A percentile compares a stretch with the other conserved stretches of the same genome.
Conservation (phyloP, 2,329 filamentous ascomycete species). For the Acrocalymma vagum region DNA sequence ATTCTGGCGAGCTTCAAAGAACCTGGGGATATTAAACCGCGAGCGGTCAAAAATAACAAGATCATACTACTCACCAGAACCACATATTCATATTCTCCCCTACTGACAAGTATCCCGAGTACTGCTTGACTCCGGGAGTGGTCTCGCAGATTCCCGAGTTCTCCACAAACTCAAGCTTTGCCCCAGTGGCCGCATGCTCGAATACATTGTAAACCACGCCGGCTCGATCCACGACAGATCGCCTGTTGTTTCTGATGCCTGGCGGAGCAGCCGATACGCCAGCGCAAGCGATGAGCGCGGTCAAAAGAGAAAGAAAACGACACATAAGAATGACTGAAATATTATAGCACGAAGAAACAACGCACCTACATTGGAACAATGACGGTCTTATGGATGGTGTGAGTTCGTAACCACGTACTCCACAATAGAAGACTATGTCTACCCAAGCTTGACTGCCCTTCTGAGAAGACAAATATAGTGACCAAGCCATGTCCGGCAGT, state of each 20-base stretch:
- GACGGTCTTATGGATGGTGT: no score
- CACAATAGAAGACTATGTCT: no score
- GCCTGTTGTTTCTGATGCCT: conserved; percentile 22
- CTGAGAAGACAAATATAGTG: no score
- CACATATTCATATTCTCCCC: conserved; percentile 52
- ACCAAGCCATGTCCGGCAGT: no score
- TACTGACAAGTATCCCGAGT: conserved; percentile 62
- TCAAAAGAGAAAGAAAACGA: conserved; percentile 19
- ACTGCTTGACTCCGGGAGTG: conserved; percentile 61
- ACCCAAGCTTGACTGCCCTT: no score
- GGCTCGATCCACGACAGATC: conserved; percentile 29
- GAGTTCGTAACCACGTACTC: no score
- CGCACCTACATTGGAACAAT: no score
- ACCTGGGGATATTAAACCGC: conserved; percentile 36
- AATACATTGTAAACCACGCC: conserved; percentile 37
- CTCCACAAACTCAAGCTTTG: conserved; percentile 34
- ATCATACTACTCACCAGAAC: conserved; percentile 34
- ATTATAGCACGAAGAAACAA: no score
- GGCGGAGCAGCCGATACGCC: conserved; percentile 21
- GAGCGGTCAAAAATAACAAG: not conserved
- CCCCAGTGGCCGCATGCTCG: conserved; percentile 37
- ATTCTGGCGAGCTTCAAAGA: conserved; percentile 63
- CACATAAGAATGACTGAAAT: no score
- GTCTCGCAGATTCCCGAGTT: conserved; percentile 61
- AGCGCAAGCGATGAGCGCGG: conserved; percentile 16